phyloP scores from a whole-genome alignment of 306 rosid species.

The Cucurbita pepo region DNA sequence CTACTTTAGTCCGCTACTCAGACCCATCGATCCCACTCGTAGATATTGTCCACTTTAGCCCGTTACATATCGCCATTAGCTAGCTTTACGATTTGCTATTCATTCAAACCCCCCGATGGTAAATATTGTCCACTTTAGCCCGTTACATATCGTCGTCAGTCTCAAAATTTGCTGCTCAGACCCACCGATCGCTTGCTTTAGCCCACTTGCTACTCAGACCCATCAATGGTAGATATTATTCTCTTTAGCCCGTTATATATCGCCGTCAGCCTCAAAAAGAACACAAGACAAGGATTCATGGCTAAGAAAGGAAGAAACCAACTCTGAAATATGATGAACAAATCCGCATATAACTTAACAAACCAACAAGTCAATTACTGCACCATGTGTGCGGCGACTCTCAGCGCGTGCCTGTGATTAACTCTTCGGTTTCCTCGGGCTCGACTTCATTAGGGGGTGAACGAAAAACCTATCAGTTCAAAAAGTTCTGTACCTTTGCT shows the following conservation, averaged over 20 bases:
- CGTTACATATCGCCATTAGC: too few relatives aligned
- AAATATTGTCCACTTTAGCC: too few relatives aligned
- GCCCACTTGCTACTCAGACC: too few relatives aligned
- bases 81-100: too few relatives aligned
- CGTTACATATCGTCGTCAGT: too few relatives aligned
- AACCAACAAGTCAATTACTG: neutral
- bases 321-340: neutral
- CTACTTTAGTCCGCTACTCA: too few relatives aligned
- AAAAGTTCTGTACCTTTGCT: neutral
- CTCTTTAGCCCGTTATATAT: too few relatives aligned
- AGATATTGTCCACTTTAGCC: too few relatives aligned
- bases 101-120: too few relatives aligned
- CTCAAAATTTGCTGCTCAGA: neutral
- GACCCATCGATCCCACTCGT: too few relatives aligned
- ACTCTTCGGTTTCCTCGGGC: neutral
- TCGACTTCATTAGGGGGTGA: neutral
- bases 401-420: neutral
- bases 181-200: too few relatives aligned
- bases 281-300: neutral
- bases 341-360: neutral
- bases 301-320: neutral
- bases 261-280: neutral
- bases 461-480: neutral
- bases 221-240: too few relatives aligned
- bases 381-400: neutral